Evolutionary conservation across 140 eudicot species (phyloP), one percentile per base, ranked within the genome.

Genomic region (Stevia rebaudiana): DNA sequence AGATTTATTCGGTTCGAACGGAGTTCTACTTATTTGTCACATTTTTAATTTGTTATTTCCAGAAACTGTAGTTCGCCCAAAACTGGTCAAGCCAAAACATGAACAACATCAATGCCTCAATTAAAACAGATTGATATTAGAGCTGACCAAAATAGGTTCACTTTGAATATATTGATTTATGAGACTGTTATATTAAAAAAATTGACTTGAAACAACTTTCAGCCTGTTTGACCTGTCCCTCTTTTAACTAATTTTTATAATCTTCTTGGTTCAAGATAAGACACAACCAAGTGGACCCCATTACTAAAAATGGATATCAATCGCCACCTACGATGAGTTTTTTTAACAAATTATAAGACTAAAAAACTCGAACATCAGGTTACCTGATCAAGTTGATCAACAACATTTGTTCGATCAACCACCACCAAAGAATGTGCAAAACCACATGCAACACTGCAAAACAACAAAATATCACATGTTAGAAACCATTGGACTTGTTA

Each of bases 391-490:
- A 92, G 96, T 56, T 77, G 83, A 47, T 85, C 94, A 16, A 69
- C 70, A 33, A 58, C 76, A 47, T 85, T 79, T 53, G 92, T 81
- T 61, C 92, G 80, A 68, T 85, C 96, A 41, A 92, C 94, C 13
- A 92, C 84, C 76, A 85, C 95, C 86, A 92, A 54, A 12, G 98
- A 88, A 76, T 83, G 98, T 6, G 98, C 96, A 43, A 68, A 74
- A 52, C 98, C 98, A 85, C 98, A 92, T 19, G 95, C 98, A 73
- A 88, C 96, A 78, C 98, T 92, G 24, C 48, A 73, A 0, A 5
- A 19, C 17, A 7, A 74, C 44, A 46, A 48, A 30, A 28, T 65
- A 33, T 3, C 4, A 5, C 4, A 5, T 33, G 4, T 33, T 3
- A 5, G 6, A 33, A 33, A 33, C 3, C 37, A 33, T 33, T 28